Conservation (phyloP, 2,329 filamentous ascomycete species). For the Fusarium oligoseptatum region DNA sequence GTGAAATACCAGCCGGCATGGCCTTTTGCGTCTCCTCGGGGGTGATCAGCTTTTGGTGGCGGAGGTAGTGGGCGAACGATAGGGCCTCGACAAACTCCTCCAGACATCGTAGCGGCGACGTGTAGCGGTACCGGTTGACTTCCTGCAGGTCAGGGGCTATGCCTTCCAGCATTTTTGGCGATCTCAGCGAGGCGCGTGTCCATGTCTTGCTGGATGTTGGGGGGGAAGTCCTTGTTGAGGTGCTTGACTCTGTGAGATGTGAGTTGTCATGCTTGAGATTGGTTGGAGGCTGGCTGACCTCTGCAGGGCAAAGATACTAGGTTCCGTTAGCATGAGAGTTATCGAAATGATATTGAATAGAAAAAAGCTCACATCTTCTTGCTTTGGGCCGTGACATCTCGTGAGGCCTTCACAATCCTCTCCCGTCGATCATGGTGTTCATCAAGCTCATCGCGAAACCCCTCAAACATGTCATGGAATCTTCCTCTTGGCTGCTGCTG, state of each 20-base stretch:
- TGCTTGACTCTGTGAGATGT: constrained; percentile 70
- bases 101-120: constrained; percentile 82
- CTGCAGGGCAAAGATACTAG: constrained; percentile 56
- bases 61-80: constrained; percentile 89
- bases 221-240: constrained; percentile 73
- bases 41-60: constrained; percentile 79
- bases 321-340: constrained; percentile 9
- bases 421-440: constrained; percentile 94
- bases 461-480: constrained; percentile 84
- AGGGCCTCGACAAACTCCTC: constrained; percentile 96
- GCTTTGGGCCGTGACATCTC: constrained; percentile 92
- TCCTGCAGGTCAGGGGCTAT: constrained; percentile 81
- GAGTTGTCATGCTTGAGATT: constrained; percentile 18
- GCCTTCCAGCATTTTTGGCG: constrained; percentile 71
- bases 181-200: constrained; percentile 79
- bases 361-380: constrained; percentile 86
- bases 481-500: constrained; percentile 55
- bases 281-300: constrained; percentile 47
- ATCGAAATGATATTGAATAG: too few species aligned
- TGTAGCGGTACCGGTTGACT: constrained; percentile 87
- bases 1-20: constrained; percentile 66
- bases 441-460: constrained; percentile 88
- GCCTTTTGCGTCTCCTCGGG: constrained; percentile 69
- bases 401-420: constrained; percentile 87
- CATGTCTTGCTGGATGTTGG: constrained; percentile 78